Conservation (phyloP, 371 early-diverging fungal genomes). For the Dichotomocladium elegans region DNA sequence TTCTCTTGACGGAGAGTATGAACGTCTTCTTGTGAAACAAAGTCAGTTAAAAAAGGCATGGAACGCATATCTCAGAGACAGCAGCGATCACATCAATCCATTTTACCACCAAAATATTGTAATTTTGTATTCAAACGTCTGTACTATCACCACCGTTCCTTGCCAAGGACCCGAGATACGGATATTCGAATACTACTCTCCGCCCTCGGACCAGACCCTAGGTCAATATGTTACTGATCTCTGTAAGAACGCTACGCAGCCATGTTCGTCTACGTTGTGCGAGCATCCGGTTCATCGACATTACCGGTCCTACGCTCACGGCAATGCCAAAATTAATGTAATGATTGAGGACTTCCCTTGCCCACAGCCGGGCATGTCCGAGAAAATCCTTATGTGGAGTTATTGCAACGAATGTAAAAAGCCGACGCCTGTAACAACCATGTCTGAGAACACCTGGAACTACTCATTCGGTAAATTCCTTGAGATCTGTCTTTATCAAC, state of each 20-base stretch:
- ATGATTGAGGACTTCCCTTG: constrained; percentile 67
- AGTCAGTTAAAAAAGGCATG: constrained; percentile 50
- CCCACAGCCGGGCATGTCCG: constrained; percentile 69
- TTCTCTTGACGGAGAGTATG: constrained; percentile 31
- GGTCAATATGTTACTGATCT: constrained; percentile 87
- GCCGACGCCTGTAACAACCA: constrained; percentile 69
- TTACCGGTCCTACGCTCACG: constrained; percentile 85
- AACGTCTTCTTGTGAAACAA: constrained; percentile 45
- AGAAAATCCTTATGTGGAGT: constrained; percentile 89
- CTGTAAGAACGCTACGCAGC: constrained; percentile 62
- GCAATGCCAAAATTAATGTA: constrained; percentile 75
- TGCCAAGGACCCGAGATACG: constrained; percentile 81
- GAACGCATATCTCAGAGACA: constrained; percentile 58
- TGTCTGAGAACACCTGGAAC: constrained; percentile 90
- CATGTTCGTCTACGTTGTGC: constrained; percentile 75
- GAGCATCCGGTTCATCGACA: constrained; percentile 75
- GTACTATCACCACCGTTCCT: constrained; percentile 60
- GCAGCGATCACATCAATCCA: constrained; percentile 57
- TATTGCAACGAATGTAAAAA: constrained; percentile 74
- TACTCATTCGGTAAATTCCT: constrained; percentile 97
- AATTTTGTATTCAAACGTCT: constrained; percentile 71
- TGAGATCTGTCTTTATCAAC: constrained; percentile 84
- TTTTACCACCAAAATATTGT: constrained; percentile 74
- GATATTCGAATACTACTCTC: constrained; percentile 79
- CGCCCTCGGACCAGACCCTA: constrained; percentile 77